These are phyloP conservation scores for Tylopilus cervinicoccineus DNA, from an alignment of 768 basidiomycete genomes.

Conservation along the genomic window DNA sequence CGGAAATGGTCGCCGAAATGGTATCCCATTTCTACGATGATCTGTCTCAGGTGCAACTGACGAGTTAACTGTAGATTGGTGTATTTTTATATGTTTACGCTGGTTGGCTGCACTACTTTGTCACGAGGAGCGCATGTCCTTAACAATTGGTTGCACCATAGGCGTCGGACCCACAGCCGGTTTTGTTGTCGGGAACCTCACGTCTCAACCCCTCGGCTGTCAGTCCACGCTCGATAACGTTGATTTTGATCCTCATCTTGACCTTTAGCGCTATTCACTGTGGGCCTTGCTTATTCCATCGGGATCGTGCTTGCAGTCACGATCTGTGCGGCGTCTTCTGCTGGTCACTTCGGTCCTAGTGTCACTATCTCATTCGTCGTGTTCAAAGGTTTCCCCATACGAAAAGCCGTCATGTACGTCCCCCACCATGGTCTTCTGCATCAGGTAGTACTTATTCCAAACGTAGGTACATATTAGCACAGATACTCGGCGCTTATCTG, in stretches of 20 bases:
- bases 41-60: background rate
- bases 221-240: slow-evolving; percentile 20
- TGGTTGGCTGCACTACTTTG: slow-evolving; percentile 30
- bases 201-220: slow-evolving; percentile 47
- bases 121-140: background rate
- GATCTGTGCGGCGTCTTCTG: slow-evolving; percentile 50
- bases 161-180: slow-evolving; percentile 55
- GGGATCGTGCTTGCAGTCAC: slow-evolving; percentile 59
- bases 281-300: slow-evolving; percentile 55
- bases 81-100: slow-evolving; percentile 58
- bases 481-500: slow-evolving; percentile 62
- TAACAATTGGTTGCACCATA: slow-evolving; percentile 11
- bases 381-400: slow-evolving; percentile 51
- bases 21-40: slow-evolving; percentile 30
- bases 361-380: slow-evolving; percentile 51
- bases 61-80: slow-evolving; percentile 40
- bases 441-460: slow-evolving; percentile 9
- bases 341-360: slow-evolving; percentile 65
- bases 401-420: slow-evolving; percentile 49
- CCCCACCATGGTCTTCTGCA: slow-evolving; percentile 8
- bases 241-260: background rate
- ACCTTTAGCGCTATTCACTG: slow-evolving; percentile 47
- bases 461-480: slow-evolving; percentile 60
- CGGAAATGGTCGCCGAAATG: slow-evolving; percentile 60
- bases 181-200: slow-evolving; percentile 45